Conservation (phyloP, 2,329 filamentous ascomycete genomes). For the Chalaropsis ovoidea region DNA sequence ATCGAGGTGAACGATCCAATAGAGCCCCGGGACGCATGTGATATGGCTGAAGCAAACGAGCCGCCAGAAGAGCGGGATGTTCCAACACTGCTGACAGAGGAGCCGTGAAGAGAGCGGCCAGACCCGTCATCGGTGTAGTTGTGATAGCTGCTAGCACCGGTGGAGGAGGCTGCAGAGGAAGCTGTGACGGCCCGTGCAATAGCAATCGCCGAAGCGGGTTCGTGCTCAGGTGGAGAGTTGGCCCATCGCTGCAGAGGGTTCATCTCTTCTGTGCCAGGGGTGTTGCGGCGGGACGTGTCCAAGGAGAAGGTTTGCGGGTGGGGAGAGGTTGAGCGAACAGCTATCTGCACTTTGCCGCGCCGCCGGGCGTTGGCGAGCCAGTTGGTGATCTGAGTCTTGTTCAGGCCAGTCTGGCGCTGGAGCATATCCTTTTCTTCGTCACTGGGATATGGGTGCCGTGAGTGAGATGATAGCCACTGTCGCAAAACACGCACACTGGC, state of each 20-base stretch:
- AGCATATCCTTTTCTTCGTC: conserved; percentile 77
- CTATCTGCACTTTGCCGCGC: conserved; percentile 60
- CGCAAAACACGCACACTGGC: conserved; percentile 72
- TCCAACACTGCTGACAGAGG: conserved; percentile 50
- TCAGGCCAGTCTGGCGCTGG: conserved; percentile 68
- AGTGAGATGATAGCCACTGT: conserved; percentile 72
- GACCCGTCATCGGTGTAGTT: conserved; percentile 54
- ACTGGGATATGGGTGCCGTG: conserved; percentile 74
- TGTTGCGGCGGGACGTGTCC: conserved; percentile 58
- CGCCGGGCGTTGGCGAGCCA: conserved; percentile 87
- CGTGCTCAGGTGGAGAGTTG: conserved; percentile 50
- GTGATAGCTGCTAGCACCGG: conserved; percentile 44
- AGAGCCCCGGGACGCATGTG: conserved; percentile 48
- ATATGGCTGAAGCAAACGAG: conserved; percentile 50
- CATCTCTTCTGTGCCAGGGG: conserved; percentile 45
- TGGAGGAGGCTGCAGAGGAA: conserved; percentile 42
- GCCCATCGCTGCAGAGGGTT: conserved; percentile 51
- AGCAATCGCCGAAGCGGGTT: conserved; percentile 49
- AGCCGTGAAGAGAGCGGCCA: conserved; percentile 45
- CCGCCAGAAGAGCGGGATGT: conserved; percentile 51
- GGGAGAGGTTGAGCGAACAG: conserved; percentile 58
- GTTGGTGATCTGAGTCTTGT: conserved; percentile 74
- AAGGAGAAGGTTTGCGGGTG: conserved; percentile 50
- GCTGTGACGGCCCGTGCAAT: conserved; percentile 50
- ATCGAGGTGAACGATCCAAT: conserved; percentile 43